These are phyloP conservation scores for Nymphaea colorata DNA, from an alignment of 164 flowering plant genomes.

Conservation along the genomic window DNA sequence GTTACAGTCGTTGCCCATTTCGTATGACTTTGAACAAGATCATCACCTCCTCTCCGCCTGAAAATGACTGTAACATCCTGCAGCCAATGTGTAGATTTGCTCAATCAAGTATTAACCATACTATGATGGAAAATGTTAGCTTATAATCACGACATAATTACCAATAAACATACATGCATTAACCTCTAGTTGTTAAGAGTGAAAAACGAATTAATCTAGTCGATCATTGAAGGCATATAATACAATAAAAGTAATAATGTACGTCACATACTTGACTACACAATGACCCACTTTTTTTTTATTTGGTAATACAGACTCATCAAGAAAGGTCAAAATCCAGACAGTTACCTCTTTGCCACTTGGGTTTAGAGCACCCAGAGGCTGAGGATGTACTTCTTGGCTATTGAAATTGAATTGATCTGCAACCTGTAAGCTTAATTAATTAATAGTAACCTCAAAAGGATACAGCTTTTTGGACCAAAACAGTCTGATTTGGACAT, in stretches of 20 bases:
- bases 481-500: no score
- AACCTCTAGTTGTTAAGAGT: no score
- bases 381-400: constrained; percentile 26
- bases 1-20: constrained; percentile 67
- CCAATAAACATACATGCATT: background rate
- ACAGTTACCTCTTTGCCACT: constrained; percentile 26
- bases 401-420: constrained; percentile 16
- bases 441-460: background rate
- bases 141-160: background rate
- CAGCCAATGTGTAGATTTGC: constrained; percentile 13
- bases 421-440: constrained; percentile 13
- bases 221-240: background rate
- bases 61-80: constrained; percentile 99
- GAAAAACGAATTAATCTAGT: no score
- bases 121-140: background rate
- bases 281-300: background rate
- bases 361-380: constrained; percentile 16
- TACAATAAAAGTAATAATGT: background rate
- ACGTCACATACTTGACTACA: background rate
- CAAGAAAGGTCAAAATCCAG: background rate
- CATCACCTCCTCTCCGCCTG: constrained; percentile 97
- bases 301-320: background rate
- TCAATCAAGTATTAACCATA: background rate
- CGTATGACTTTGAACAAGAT: constrained; percentile 81
- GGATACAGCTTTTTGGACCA: background rate